These are phyloP conservation scores for Aspergillus brunneoviolaceus DNA, from an alignment of 2,329 filamentous ascomycete genomes.

Conservation along the genomic window DNA sequence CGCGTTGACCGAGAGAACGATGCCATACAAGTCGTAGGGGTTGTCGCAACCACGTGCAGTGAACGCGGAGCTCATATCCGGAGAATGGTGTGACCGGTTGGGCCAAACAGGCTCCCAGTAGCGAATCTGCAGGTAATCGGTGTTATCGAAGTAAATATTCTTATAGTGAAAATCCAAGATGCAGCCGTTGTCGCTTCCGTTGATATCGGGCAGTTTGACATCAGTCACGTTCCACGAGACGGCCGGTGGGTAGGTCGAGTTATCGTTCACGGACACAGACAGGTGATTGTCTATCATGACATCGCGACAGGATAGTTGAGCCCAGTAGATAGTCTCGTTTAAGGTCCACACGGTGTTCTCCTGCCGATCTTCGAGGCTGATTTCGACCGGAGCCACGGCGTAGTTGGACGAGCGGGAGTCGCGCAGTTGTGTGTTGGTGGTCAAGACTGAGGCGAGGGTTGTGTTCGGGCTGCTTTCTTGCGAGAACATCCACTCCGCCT, in stretches of 20 bases:
- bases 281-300: constrained; percentile 21
- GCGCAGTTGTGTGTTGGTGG: constrained; percentile 18
- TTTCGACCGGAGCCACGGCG: constrained; percentile 34
- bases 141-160: constrained; percentile 29
- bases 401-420: constrained; percentile 30
- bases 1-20: constrained; percentile 33
- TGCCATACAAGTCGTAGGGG: constrained; percentile 34
- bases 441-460: constrained; percentile 23
- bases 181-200: constrained; percentile 20
- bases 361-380: constrained; percentile 22
- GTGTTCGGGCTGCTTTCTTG: constrained; percentile 27
- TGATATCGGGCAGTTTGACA: constrained; percentile 19
- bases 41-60: constrained; percentile 26
- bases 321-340: constrained; percentile 36
- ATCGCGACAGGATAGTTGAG: constrained; percentile 26
- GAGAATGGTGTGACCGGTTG: constrained; percentile 9
- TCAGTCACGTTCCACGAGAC: constrained; percentile 32
- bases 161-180: constrained; percentile 31
- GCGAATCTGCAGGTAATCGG: constrained; percentile 34
- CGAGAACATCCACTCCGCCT: constrained; percentile 32
- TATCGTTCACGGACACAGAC: constrained; percentile 23
- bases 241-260: constrained; percentile 14
- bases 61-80: constrained; percentile 23
- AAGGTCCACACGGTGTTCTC: constrained; percentile 32
- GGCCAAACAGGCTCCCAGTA: constrained; percentile 35